Evolutionary conservation across 768 basidiomycete genomes (phyloP).

Genomic region (Mycena chlorophos): DNA sequence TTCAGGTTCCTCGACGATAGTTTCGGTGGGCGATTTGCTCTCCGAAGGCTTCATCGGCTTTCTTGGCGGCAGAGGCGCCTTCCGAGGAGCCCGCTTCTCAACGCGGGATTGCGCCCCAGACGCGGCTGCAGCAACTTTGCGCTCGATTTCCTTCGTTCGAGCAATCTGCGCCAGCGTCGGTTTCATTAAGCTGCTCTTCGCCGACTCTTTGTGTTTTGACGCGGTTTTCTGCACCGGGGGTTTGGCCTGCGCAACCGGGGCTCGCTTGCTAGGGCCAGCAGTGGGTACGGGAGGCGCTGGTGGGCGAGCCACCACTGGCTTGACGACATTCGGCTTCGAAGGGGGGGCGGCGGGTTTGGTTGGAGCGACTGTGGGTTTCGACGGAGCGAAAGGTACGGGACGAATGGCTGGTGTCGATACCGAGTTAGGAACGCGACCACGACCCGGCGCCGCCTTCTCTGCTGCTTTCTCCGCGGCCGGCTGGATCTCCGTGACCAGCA

Average conservation of each 20-base stretch:
- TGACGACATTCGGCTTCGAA: neutral
- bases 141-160: constrained; percentile 17
- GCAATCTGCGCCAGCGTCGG: constrained; percentile 20
- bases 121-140: constrained; percentile 13
- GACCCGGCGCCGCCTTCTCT: constrained; percentile 11
- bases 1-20: neutral
- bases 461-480: too few relatives aligned
- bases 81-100: constrained; percentile 8
- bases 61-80: constrained; percentile 1
- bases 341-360: neutral
- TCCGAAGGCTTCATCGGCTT: neutral
- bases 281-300: neutral
- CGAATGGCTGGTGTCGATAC: constrained; percentile 20
- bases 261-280: constrained; percentile 1
- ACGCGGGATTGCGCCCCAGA: neutral
- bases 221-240: neutral
- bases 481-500: constrained; percentile 9
- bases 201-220: constrained; percentile 11
- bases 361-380: neutral
- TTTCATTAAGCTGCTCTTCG: constrained; percentile 11
- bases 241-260: neutral
- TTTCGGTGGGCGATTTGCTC: neutral
- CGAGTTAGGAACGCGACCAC: constrained; percentile 12
- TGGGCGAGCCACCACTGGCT: neutral
- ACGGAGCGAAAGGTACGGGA: neutral